Percentiles rank a stretch among this genome's conserved stretches.
Conservation (phyloP, 805 yeast species). For the Cyberlindnera amylophila region DNA sequence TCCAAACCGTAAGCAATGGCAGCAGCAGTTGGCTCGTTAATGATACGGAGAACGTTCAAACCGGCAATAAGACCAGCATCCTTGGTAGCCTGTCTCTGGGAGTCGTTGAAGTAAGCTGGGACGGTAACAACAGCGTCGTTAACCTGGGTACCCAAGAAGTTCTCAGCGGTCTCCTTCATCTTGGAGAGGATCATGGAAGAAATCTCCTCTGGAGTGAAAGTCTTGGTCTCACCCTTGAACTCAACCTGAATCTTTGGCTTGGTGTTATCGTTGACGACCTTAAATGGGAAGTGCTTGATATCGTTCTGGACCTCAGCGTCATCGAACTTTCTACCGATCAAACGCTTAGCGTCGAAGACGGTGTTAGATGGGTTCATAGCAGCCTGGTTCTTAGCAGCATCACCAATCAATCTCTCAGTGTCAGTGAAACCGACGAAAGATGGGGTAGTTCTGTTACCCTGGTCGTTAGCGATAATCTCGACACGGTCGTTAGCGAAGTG, state of each 20-base stretch:
- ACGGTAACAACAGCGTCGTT: constrained; percentile 76
- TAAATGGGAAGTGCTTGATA: constrained; percentile 82
- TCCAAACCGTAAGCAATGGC: constrained; percentile 75
- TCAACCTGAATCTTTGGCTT: constrained; percentile 67
- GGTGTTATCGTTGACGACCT: constrained; percentile 65
- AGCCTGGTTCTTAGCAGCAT: constrained; percentile 98
- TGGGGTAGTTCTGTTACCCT: constrained; percentile 98
- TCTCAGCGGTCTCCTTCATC: constrained; percentile 92
- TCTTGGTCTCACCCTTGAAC: constrained; percentile 71
- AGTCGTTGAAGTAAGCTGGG: constrained; percentile 24
- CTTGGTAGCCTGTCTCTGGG: constrained; percentile 24
- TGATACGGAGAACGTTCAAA: constrained; percentile 22
- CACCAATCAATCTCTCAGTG: constrained; percentile 92
- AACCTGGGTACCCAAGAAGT: constrained; percentile 78
- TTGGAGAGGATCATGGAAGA: constrained; percentile 88
- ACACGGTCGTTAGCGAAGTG: constrained; percentile 89
- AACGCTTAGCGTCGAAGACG: constrained; percentile 87
- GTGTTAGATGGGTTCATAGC: constrained; percentile 95
- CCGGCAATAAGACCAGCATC: constrained; percentile 22
- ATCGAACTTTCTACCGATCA: constrained; percentile 84
- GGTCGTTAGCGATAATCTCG: constrained; percentile 95
- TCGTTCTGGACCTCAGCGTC: constrained; percentile 80
- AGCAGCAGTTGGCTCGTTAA: constrained; percentile 24
- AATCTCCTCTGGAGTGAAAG: constrained; percentile 91
- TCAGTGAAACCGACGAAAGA: constrained; percentile 96